Percentiles rank a stretch among this genome's conserved stretches.
Conservation (phyloP, 768 basidiomycete genomes). For the Clathrus columnatus region DNA sequence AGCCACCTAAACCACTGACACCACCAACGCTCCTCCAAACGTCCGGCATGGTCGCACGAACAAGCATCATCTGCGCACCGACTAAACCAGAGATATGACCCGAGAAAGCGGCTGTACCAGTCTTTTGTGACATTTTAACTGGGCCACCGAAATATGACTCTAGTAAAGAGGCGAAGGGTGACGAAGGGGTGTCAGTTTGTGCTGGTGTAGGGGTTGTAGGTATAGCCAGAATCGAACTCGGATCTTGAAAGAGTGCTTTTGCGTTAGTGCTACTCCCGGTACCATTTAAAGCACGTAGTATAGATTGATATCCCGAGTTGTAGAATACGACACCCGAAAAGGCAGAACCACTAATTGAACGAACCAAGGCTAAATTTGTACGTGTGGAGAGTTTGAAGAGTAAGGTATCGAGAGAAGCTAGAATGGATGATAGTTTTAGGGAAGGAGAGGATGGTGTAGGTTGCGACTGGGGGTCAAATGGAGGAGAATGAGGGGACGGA, state of each 20-base stretch:
- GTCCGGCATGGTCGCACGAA: slow-evolving; percentile 74
- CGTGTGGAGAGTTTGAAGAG: slow-evolving; percentile 65
- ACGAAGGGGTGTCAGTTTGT: slow-evolving; percentile 27
- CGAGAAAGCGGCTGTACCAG: slow-evolving; percentile 63
- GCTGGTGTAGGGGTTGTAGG: slow-evolving; percentile 68
- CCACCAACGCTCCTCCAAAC: slow-evolving; percentile 59
- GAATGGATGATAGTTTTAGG: neutral
- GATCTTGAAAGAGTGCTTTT: slow-evolving; percentile 67
- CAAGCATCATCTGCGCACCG: slow-evolving; percentile 50
- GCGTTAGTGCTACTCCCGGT: slow-evolving; percentile 30
- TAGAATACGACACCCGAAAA: slow-evolving; percentile 85
- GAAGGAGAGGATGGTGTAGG: slow-evolving; percentile 8
- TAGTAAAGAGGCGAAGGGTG: slow-evolving; percentile 23
- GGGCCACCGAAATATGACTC: slow-evolving; percentile 72
- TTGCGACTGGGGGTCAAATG: slow-evolving; percentile 5
- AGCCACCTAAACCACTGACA: slow-evolving; percentile 42
- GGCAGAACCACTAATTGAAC: slow-evolving; percentile 68
- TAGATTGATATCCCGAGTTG: slow-evolving; percentile 67
- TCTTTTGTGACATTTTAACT: slow-evolving; percentile 65
- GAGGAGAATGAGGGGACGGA: neutral
- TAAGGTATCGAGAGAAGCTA: slow-evolving; percentile 48
- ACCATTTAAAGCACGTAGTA: slow-evolving; percentile 56
- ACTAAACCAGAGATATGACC: slow-evolving; percentile 54
- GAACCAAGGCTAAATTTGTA: slow-evolving; percentile 63
- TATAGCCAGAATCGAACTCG: slow-evolving; percentile 61